A percentile compares a stretch with the other conserved stretches of the same genome.
These are phyloP conservation scores for Xylaria castorea DNA, from an alignment of 495 filamentous ascomycete genomes.

Conservation along the genomic window DNA sequence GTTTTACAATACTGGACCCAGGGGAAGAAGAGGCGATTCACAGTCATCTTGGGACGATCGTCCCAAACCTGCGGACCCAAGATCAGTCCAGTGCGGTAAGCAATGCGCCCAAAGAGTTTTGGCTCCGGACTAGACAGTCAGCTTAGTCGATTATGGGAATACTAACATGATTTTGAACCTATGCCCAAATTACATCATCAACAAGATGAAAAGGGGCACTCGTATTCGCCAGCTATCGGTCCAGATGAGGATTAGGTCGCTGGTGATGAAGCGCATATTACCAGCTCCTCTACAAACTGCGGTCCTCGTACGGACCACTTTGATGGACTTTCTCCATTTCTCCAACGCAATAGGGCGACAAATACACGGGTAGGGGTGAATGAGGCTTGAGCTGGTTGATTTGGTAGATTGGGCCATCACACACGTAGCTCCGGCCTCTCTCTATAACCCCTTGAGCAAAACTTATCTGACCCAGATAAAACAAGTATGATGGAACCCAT, in stretches of 20 bases:
- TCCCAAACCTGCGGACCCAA: no score
- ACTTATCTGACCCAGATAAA: background rate
- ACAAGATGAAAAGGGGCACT: background rate
- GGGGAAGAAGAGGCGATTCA: background rate
- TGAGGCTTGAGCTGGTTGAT: background rate
- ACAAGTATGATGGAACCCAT: background rate
- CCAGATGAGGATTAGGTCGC: background rate
- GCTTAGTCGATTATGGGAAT: background rate
- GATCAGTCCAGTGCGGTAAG: no score
- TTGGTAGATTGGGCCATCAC: background rate
- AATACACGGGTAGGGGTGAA: background rate
- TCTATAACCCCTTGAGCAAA: background rate
- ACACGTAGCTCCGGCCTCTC: background rate
- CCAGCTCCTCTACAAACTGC: background rate
- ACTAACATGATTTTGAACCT: background rate
- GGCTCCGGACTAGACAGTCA: background rate
- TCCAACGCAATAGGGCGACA: background rate
- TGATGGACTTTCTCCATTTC: background rate
- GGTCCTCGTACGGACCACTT: background rate
- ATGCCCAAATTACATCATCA: background rate
- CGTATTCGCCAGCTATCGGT: background rate
- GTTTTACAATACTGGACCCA: background rate
- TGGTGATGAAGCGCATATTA: background rate
- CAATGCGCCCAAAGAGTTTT: background rate
- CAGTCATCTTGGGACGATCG: no score